Evolutionary conservation across 176 grass and related monocot species (phyloP).

Genomic region (Oryza glumipatula): DNA sequence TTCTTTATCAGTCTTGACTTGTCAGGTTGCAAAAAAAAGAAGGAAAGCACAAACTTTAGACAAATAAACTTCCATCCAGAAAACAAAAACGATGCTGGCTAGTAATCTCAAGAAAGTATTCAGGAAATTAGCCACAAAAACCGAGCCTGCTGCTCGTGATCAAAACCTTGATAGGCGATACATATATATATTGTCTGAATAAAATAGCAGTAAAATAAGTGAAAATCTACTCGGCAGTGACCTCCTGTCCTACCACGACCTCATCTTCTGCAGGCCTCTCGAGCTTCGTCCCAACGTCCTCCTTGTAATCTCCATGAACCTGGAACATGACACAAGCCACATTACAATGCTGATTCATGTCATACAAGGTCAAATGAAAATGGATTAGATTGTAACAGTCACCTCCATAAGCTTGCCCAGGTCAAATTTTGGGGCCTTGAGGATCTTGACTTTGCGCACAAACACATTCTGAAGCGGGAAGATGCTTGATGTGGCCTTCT

Average conservation of each 20-base stretch:
- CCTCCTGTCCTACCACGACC: background rate
- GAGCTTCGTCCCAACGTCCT: constrained; percentile 29
- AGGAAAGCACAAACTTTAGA: background rate
- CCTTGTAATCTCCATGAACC: constrained; percentile 92
- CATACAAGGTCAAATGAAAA: background rate
- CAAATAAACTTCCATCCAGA: background rate
- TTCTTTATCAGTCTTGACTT: background rate
- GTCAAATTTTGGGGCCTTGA: background rate
- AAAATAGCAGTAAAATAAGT: constrained; percentile 27
- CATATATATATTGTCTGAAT: constrained; percentile 35
- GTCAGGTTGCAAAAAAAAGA: background rate
- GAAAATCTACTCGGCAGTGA: constrained; percentile 48
- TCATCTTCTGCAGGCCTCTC: constrained; percentile 2
- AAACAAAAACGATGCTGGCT: background rate
- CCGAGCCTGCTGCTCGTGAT: constrained; percentile 17
- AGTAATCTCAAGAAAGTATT: constrained; percentile 1
- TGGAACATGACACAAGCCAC: constrained; percentile 2
- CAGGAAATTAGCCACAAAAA: constrained; percentile 32
- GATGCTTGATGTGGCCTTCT: constrained; percentile 85
- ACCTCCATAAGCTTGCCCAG: background rate
- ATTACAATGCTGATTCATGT: background rate
- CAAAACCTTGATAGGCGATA: constrained; percentile 27
- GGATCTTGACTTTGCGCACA: background rate
- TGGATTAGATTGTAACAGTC: background rate
- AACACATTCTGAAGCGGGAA: constrained; percentile 13